Base-by-base conservation (phyloP, 345 rosid genomes). In the Salix purpurea region DNA sequence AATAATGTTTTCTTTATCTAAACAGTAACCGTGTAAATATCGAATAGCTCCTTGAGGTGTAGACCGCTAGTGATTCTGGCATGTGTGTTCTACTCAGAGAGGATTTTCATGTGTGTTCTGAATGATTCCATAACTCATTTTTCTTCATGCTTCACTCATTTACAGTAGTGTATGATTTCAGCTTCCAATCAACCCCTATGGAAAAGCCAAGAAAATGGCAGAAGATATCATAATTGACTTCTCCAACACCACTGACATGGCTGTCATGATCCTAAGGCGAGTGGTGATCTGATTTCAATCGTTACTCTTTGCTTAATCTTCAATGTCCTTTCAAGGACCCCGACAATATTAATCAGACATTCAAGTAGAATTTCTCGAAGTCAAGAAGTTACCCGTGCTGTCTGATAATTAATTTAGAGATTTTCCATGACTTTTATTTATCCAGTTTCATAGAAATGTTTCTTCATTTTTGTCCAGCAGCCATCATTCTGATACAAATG, bases 131-230 rank as follows among this genome's bases (percentile, higher is more conserved):
- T 37, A 26, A 16, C 48, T 23, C 71, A 34, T 54, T 65, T 70
- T 32, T 0, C 48, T 16, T 69, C 67, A 44, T 23, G 23, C 12
- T 73, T 58, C 7, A 68, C 54, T 81, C 69, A 68, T 61, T 19
- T 37, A 30, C 77, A 21, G 64, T 62, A 30, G 36, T 73, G n/a
- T 61, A 69, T 74, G 7, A 74, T 67, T 37, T 73, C 84, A 96
- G 98, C 83, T 85, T 15, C 97, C 99, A 0, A 96, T 93, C 77
- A 96, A 96, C 80, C 99, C 99, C 26, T 93, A 93, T 69, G 99
- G 99, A 72, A 96, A 93, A 88, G 98, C 98, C 60, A 96, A 96
- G 86, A 96, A 92, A 83, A 96, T 96, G 99, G 93, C 98, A 5
- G 99, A 96, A 86, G 99, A 96, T 82, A 90, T 93, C 81, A 93